phyloP scores from a whole-genome alignment of 176 grass and related monocot genomes.

The Oryza nivara region DNA sequence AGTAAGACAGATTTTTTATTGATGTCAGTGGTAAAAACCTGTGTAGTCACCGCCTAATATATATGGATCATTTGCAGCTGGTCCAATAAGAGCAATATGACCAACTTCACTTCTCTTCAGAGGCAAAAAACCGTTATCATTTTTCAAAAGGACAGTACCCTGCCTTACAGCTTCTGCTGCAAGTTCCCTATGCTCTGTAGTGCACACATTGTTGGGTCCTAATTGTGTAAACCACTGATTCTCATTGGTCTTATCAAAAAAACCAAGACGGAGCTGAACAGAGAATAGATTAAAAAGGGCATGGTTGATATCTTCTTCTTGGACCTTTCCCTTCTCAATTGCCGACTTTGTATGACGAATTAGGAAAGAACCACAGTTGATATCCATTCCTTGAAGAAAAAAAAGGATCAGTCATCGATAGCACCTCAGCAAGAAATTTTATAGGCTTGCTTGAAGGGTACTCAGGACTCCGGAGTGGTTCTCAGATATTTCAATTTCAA shows the following conservation, averaged over 20 bases:
- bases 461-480: background rate
- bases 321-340: conserved; percentile 69
- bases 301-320: conserved; percentile 78
- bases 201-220: conserved; percentile 71
- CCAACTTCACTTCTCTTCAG: conserved; percentile 56
- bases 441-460: background rate
- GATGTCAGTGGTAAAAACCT: conserved; percentile 46
- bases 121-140: conserved; percentile 72
- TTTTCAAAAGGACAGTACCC: conserved; percentile 87
- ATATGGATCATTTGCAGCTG: conserved; percentile 58
- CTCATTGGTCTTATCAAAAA: conserved; percentile 55
- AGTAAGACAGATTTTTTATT: conserved; percentile 13
- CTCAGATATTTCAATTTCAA: conserved; percentile 15
- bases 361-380: conserved; percentile 91
- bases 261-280: conserved; percentile 77
- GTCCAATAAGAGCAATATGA: conserved; percentile 71
- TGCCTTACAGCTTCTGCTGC: conserved; percentile 82
- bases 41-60: conserved; percentile 84
- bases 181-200: conserved; percentile 68
- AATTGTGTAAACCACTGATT: conserved; percentile 54
- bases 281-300: conserved; percentile 90
- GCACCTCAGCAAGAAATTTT: background rate
- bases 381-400: conserved; percentile 87
- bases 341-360: conserved; percentile 68
- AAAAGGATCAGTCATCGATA: background rate